Evolutionary conservation across 2,329 filamentous ascomycete genomes (phyloP), one percentile per base, ranked within the genome.

Genomic region (Elsinoe ampelina): DNA sequence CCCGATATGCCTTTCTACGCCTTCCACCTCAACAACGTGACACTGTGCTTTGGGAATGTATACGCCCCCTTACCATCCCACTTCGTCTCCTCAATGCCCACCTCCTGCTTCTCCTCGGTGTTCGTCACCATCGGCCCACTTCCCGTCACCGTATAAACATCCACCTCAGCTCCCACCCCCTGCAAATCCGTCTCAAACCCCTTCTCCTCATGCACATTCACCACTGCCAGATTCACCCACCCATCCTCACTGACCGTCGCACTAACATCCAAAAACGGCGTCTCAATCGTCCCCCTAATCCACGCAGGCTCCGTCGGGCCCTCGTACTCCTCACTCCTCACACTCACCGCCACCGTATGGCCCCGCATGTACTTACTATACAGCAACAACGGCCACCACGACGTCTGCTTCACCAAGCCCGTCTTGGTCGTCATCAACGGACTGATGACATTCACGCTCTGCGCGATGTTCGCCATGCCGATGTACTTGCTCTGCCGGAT

Each of bases 391-490:
- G 86, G 84, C 82, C 84, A 89, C 83, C 84, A 90, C 2, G 81
- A 88, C 0, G 85, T 81, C 72, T 90, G 86, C 72, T 83, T 84
- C 50, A 83, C 68, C 47, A 89, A 70, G 0, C 85, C 85, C 0
- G 76, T 70, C 55, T 76, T 73, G 2, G 75, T 83, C 1, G 87
- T 90, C 83, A 89, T 87, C 10, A 90, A 75, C 1, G 86, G 87
- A 1, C 80, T 82, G 63, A 90, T 89, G 58, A 90, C 86, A 66
- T 91, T 90, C 61, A 90, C 84, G 51, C 77, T 82, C 70, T 90
- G 86, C 1, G 86, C 87, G 57, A 91, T 85, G 66, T 86, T 89
- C 35, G 86, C 85, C 86, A 90, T 90, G 64, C 84, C 85, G 36
- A 91, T 71, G 69, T 85, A 77, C 63, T 78, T 79, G 63, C 82